Percentiles rank a stretch among this genome's conserved stretches.
Conservation (phyloP, 2,329 filamentous ascomycete species). For the Neonectria hederae region DNA sequence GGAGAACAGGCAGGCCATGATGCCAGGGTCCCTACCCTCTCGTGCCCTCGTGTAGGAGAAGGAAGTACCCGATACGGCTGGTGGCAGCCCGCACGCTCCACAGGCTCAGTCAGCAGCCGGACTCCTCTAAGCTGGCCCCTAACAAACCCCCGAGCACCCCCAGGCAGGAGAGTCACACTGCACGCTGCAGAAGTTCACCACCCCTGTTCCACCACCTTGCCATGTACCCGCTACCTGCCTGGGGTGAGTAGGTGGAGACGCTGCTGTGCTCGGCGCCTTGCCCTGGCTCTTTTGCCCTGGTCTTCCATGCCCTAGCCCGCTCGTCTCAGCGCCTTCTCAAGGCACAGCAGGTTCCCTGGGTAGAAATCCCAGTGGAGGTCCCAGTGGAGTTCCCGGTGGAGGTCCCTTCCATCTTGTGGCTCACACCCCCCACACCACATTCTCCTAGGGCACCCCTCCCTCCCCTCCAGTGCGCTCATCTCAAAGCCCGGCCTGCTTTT, state of each 20-base stretch:
- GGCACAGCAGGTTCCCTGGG: slow-evolving; percentile 10
- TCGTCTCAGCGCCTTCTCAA: slow-evolving; percentile 36
- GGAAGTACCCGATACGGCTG: slow-evolving; percentile 27
- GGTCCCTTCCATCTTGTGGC: neutral
- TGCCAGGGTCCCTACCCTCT: slow-evolving; percentile 14
- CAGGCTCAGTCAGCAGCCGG: slow-evolving; percentile 12
- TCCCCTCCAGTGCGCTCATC: slow-evolving; percentile 27
- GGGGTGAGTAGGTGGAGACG: slow-evolving; percentile 10
- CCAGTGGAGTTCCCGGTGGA: slow-evolving; percentile 6
- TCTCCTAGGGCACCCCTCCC: slow-evolving; percentile 25
- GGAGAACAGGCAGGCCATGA: neutral
- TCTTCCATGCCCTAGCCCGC: slow-evolving; percentile 30
- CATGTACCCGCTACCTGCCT: slow-evolving; percentile 21
- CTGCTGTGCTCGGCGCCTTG: slow-evolving; percentile 13
- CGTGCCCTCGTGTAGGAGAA: slow-evolving; percentile 9
- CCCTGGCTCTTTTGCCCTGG: slow-evolving; percentile 20
- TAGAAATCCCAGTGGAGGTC: slow-evolving; percentile 5
- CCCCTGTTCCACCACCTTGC: slow-evolving; percentile 21
- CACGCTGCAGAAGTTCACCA: slow-evolving; percentile 33
- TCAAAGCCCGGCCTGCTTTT: slow-evolving; percentile 22
- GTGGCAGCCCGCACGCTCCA: slow-evolving; percentile 19
- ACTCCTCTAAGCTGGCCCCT: neutral
- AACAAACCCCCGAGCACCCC: slow-evolving; percentile 9
- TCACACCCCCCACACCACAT: neutral
- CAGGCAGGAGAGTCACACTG: neutral